Base-by-base conservation (phyloP, 2,329 filamentous ascomycete species). In the Dothiorella sarmentorum region DNA sequence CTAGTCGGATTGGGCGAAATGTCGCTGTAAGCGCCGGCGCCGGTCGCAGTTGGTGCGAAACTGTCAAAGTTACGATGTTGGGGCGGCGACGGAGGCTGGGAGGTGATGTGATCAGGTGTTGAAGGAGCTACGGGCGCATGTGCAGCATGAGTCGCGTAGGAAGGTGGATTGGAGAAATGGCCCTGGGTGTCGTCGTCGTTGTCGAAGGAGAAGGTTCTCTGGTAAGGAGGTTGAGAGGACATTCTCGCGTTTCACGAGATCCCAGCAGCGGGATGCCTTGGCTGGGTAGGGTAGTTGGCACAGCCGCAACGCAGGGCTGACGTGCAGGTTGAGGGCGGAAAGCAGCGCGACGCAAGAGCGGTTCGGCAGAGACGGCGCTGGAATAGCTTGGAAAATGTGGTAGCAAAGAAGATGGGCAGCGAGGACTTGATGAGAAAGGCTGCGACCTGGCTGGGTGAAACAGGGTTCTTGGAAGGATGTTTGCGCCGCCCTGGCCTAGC, bases 221-320 rank as follows among this genome's bases (percentile, higher is more conserved):
- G 44, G 27, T 51, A 58, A 51, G 56, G 56, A 47, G 56, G 43
- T 51, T 58, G 56, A 17, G 43, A 51, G 37, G 56, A 11, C 56
- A 58, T 58, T 45, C 43, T 58, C 43, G 37, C 26, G 43, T 58
- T 58, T 58, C 56, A 58, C 40, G 51, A 26, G 51, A 15, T 52
- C 31, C 47, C 35, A 27, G 51, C 38, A 42, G 44, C 33, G 56
- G 56, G 56, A 22, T 58, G 56, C 56, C 56, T 58, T 58, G 56
- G 56, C 56, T 47, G 42, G 42, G 35, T 24, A 31, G 43, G 26
- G 26, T 47, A 47, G 20, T 44, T 26, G 26, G 20, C 49, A 53
- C 49, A 40, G 49, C 49, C 49, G 49, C 49, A 53, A 33, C 13
- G 49, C 49, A 53, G 49, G 49, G 49, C 49, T n/a, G 37, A 26